Percentiles rank a stretch among this genome's conserved stretches.
Conservation (phyloP, 179 eudicot genomes). For the Camellia oleifera region DNA sequence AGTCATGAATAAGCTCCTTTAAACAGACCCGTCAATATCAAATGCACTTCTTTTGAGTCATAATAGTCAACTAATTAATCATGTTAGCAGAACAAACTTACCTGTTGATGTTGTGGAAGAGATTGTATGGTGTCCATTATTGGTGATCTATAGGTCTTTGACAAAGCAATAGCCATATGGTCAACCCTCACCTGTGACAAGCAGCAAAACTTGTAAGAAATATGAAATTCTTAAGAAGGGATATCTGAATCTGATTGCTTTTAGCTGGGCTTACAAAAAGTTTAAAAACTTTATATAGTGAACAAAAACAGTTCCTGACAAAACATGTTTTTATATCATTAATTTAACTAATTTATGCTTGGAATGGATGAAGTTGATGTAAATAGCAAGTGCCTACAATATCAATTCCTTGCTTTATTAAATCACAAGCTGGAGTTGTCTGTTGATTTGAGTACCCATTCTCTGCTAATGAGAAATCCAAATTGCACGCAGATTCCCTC, state of each 20-base stretch:
- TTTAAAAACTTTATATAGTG: background rate
- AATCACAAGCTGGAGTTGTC: too few species aligned
- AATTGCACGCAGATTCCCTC: constrained; percentile 32
- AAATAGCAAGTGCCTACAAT: constrained; percentile 41
- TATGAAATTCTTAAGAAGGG: background rate
- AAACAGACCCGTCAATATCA: background rate
- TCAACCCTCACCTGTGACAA: constrained; percentile 68
- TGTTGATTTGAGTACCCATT: background rate
- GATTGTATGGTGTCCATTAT: constrained; percentile 84
- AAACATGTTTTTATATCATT: background rate
- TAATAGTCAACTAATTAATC: background rate
- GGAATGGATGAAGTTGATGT: constrained; percentile 3
- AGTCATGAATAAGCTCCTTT: too few species aligned
- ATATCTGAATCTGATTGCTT: background rate
- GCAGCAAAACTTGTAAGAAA: constrained; percentile 8
- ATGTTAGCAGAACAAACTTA: constrained; percentile 18
- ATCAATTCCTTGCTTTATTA: constrained; percentile 30
- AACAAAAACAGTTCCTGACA: background rate
- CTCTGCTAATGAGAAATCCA: constrained; percentile 27
- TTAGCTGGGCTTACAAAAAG: background rate
- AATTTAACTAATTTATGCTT: background rate
- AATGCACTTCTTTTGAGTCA: background rate
- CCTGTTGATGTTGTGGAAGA: constrained; percentile 99
- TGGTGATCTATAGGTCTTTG: constrained; percentile 74
- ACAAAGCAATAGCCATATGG: constrained; percentile 90